phyloP scores from a whole-genome alignment of 352 stramenopile species.

The Phytophthora rubi region DNA sequence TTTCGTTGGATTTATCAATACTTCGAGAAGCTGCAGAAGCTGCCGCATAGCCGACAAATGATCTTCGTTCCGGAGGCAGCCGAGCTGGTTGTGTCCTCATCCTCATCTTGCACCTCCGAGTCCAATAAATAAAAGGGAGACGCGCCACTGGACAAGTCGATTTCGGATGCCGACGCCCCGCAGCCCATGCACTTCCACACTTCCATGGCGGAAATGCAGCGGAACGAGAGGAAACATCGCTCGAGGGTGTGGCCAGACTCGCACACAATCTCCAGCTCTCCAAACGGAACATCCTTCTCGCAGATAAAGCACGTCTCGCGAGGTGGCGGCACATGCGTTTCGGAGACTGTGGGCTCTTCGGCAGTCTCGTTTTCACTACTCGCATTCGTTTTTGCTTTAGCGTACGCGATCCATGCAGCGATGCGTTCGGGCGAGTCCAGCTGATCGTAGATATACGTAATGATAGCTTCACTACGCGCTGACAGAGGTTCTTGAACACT shows the following conservation, averaged over 20 bases:
- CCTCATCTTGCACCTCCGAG: constrained; percentile 30
- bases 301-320: constrained; percentile 79
- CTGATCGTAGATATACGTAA: constrained; percentile 69
- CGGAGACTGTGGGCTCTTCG: neutral
- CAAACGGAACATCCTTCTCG: constrained; percentile 62
- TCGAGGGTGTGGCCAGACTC: constrained; percentile 68
- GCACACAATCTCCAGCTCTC: constrained; percentile 68
- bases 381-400: constrained; percentile 33
- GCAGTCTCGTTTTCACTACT: constrained; percentile 2
- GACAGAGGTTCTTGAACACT: constrained; percentile 63
- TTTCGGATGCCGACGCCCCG: constrained; percentile 62
- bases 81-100: neutral
- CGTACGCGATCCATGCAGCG: constrained; percentile 43
- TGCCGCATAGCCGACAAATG: constrained; percentile 76
- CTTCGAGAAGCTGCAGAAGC: constrained; percentile 77
- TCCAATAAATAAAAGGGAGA: constrained; percentile 77
- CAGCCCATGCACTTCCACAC: constrained; percentile 88
- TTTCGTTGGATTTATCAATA: constrained; percentile 40
- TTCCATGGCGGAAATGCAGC: constrained; percentile 66
- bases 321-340: constrained; percentile 40
- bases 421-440: constrained; percentile 58
- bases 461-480: constrained; percentile 39
- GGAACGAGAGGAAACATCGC: constrained; percentile 81
- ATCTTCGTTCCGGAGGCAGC: constrained; percentile 43
- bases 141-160: constrained; percentile 45